Base-by-base conservation (phyloP, 1,284 basidiomycete genomes). In the Meripilus lineatus region DNA sequence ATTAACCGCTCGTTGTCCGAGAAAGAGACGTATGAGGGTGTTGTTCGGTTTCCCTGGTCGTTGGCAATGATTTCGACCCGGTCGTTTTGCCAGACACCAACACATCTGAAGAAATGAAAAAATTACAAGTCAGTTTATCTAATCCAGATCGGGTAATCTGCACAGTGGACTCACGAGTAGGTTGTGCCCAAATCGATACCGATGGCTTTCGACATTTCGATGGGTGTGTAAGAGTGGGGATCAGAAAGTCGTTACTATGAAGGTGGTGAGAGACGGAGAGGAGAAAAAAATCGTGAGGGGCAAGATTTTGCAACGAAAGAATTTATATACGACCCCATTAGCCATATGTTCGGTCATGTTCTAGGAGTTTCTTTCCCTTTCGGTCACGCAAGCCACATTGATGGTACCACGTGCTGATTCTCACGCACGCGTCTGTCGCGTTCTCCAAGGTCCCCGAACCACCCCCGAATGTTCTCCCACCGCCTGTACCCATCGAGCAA, bases 31-130 rank as follows among this genome's bases (percentile, higher is more conserved):
- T 93, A 93, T 6, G 91, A 96, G 32, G 93, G 93, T 14, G 93
- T 96, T 23, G 93, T 96, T 49, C 93, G 86, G 77, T 96, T 96
- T 66, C 93, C 93, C 77, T 95, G 93, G 76, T 96, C 93, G 71
- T 95, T 93, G 72, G 90, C 88, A 65, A 93, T 93, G 73, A 95
- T 95, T 74, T 97, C 94, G 55, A 97, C 94, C 63, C 93, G 90
- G 77, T 97, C 93, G 59, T 96, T 93, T 74, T 93, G 89, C 93
- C 93, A 97, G 55, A 96, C 93, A 77, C 89, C 93, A 58, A 94
- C 84, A 64, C 84, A 87, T 15, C 84, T 87, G 67, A 23, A 47
- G 22, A 42, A 47, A 50, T 25, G 20, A 41, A 49, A 39, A 51
- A 25, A 41, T 41, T 2, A 48, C 14, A 15, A 52, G 39, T 34